Evolutionary conservation across 192 early-diverging fungal species (phyloP).

Genomic region (Radiomyces spectabilis): DNA sequence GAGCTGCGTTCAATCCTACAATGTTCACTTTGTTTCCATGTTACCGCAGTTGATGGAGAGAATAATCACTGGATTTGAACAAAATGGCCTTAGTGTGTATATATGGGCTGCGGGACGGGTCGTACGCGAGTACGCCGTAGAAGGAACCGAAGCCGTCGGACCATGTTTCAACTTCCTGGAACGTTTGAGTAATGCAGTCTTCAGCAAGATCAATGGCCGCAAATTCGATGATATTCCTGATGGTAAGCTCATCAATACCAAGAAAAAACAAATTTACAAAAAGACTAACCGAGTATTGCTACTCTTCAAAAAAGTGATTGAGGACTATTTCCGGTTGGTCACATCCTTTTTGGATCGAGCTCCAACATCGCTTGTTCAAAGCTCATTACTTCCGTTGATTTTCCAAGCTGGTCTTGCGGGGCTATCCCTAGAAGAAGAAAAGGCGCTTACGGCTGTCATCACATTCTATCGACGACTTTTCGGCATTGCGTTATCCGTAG

Average conservation of each 20-base stretch:
- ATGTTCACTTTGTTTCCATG: slow-evolving; percentile 44
- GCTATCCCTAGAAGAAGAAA: slow-evolving; percentile 42
- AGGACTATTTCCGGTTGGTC: slow-evolving; percentile 68
- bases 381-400: slow-evolving; percentile 41
- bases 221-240: slow-evolving; percentile 55
- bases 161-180: slow-evolving; percentile 53
- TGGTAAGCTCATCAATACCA: slow-evolving; percentile 39
- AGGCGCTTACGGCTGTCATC: slow-evolving; percentile 42
- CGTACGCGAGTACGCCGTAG: slow-evolving; percentile 54
- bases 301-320: slow-evolving; percentile 50
- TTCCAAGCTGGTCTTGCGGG: slow-evolving; percentile 60
- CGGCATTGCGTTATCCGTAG: slow-evolving; percentile 9
- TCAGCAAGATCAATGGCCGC: slow-evolving; percentile 45
- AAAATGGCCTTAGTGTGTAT: slow-evolving; percentile 58
- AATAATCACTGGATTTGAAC: slow-evolving; percentile 59
- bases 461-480: slow-evolving; percentile 39
- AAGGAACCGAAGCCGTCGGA: slow-evolving; percentile 37
- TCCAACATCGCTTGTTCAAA: slow-evolving; percentile 49
- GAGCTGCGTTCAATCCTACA: slow-evolving; percentile 50
- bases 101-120: slow-evolving; percentile 74
- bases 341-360: slow-evolving; percentile 36
- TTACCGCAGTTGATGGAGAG: slow-evolving; percentile 51
- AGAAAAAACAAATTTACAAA: background rate
- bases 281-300: too few species aligned
- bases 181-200: slow-evolving; percentile 56